Evolutionary conservation across 768 basidiomycete species (phyloP).

Genomic region (Tulasnella sp.): DNA sequence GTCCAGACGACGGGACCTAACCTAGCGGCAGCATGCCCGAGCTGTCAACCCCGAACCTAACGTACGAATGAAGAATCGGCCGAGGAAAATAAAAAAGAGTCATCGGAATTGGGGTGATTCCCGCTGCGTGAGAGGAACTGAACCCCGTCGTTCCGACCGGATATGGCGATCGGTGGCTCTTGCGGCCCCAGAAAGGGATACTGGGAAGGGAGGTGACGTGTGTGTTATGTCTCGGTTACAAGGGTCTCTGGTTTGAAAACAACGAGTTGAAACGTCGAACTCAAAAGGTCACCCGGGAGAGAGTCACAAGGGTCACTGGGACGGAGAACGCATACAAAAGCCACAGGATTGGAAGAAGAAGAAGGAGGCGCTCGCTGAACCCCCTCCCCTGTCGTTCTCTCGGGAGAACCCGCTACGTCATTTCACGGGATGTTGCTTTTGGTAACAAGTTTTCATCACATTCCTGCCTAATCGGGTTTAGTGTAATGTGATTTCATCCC

Average conservation of each 20-base stretch:
- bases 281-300: neutral
- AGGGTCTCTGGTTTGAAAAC: neutral
- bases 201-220: neutral
- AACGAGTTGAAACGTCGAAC: neutral
- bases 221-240: neutral
- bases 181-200: neutral
- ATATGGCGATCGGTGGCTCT: neutral
- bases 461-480: neutral
- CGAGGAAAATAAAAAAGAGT: too few species aligned
- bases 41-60: too few species aligned
- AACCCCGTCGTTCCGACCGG: neutral
- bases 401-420: constrained; percentile 6
- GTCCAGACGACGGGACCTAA: neutral
- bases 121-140: neutral
- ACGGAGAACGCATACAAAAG: neutral
- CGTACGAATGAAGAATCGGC: too few species aligned
- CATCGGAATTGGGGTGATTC: neutral
- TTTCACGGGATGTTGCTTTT: neutral
- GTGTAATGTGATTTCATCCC: neutral
- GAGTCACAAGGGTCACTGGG: neutral
- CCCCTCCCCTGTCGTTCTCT: neutral
- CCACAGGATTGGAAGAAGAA: neutral
- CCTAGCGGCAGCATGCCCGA: neutral
- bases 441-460: neutral
- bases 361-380: neutral